A percentile compares a stretch with the other conserved stretches of the same genome.
These are phyloP conservation scores for Amauroascus verrucosus DNA, from an alignment of 2,329 filamentous ascomycete species.

Conservation along the genomic window DNA sequence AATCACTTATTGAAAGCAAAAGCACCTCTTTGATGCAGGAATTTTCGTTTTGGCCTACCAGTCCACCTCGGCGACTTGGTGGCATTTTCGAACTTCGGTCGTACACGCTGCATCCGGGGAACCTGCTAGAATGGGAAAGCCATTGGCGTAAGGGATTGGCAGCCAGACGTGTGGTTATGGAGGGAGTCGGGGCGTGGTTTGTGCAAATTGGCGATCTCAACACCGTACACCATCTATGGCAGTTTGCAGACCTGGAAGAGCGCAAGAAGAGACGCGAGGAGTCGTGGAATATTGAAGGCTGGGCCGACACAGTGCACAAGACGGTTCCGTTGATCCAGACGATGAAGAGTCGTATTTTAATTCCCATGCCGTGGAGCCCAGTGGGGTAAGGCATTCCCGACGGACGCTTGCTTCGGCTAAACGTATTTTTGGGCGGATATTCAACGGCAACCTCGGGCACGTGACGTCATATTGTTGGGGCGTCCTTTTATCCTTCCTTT, in stretches of 20 bases:
- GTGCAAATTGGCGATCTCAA: constrained; percentile 96
- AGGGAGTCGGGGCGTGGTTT: constrained; percentile 96
- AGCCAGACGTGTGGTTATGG: constrained; percentile 92
- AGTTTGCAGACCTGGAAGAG: constrained; percentile 94
- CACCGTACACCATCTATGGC: constrained; percentile 96
- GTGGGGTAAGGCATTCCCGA: constrained; percentile 50
- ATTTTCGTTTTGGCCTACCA: constrained; percentile 98
- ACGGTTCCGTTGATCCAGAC: constrained; percentile 92
- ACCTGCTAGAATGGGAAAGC: constrained; percentile 95
- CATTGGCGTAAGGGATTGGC: constrained; percentile 91
- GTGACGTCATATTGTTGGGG: constrained; percentile 2
- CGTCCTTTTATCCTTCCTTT: too few species aligned
- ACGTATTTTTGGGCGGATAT: neutral
- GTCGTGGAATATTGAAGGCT: constrained; percentile 90
- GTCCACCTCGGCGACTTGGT: constrained; percentile 75
- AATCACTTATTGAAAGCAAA: constrained; percentile 73
- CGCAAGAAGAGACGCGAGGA: constrained; percentile 80
- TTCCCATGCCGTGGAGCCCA: constrained; percentile 94
- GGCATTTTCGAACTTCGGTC: constrained; percentile 93
- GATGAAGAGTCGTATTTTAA: constrained; percentile 89
- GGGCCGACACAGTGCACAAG: constrained; percentile 96
- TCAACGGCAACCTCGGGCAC: neutral
- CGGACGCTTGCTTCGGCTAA: neutral
- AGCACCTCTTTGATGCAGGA: constrained; percentile 94
- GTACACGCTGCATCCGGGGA: constrained; percentile 91